These are phyloP conservation scores for Rhinocladiella mackenziei DNA, from an alignment of 2,329 filamentous ascomycete genomes.

Conservation along the genomic window DNA sequence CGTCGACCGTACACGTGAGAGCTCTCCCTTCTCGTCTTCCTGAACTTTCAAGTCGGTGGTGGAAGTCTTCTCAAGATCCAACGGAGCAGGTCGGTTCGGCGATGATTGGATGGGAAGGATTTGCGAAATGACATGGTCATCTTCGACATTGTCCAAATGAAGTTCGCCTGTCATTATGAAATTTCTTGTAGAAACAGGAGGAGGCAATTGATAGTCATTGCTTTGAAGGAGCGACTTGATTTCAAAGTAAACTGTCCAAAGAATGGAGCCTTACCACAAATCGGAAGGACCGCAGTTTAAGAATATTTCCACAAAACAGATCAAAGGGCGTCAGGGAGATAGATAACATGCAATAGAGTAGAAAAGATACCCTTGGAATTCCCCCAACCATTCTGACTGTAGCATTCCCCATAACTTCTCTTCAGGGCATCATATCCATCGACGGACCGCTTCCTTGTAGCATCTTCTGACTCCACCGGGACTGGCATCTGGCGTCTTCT, in stretches of 20 bases:
- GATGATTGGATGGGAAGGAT: constrained; percentile 9
- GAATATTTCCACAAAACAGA: constrained; percentile 1
- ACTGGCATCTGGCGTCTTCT: not conserved
- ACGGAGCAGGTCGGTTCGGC: constrained; percentile 1
- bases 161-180: constrained; percentile 25
- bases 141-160: constrained; percentile 18
- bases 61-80: constrained; percentile 15
- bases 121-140: constrained; percentile 4
- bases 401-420: constrained; percentile 4
- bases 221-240: not conserved
- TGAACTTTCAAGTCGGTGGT: constrained; percentile 8
- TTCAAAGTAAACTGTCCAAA: too few species aligned
- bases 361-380: too few species aligned
- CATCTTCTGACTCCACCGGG: not conserved
- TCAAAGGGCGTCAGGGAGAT: not conserved
- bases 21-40: constrained; percentile 16
- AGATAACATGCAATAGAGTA: not conserved
- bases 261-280: too few species aligned
- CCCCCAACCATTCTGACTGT: too few species aligned
- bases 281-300: not conserved
- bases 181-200: not conserved
- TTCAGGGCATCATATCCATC: too few species aligned
- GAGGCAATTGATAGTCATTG: not conserved
- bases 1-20: constrained; percentile 35
- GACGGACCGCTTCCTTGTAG: too few species aligned